Conservation (phyloP, 225 moss, liverwort and hornwort genomes). For the Climacium dendroides region DNA sequence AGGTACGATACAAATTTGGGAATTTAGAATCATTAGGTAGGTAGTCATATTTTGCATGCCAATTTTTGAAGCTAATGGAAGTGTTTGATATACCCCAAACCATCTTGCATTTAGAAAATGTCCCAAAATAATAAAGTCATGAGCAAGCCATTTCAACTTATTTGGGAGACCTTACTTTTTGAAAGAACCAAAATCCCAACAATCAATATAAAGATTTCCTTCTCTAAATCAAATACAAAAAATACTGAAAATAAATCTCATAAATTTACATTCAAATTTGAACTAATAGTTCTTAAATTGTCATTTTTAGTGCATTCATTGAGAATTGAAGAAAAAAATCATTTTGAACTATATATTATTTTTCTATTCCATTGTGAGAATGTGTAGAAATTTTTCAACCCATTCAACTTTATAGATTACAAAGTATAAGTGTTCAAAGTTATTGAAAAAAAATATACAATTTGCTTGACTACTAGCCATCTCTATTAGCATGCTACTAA, state of each 20-base stretch:
- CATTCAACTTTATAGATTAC: background rate
- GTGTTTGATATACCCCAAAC: background rate
- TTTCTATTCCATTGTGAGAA: rapidly evolving
- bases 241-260: background rate
- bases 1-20: background rate
- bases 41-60: background rate
- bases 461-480: rapidly evolving
- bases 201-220: background rate
- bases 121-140: background rate
- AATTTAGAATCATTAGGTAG: background rate
- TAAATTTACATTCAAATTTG: background rate
- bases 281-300: background rate
- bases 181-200: background rate
- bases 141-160: background rate
- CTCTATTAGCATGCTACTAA: background rate
- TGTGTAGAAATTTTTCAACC: rapidly evolving
- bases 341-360: background rate
- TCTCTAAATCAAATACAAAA: background rate
- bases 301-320: too few species aligned
- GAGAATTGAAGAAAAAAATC: background rate
- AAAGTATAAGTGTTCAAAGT: background rate
- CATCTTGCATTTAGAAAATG: background rate
- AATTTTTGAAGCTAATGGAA: background rate
- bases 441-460: background rate
- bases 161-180: rapidly evolving